These are phyloP conservation scores for Chaetoceros muelleri DNA, from an alignment of 108 stramenopile genomes.

Conservation along the genomic window DNA sequence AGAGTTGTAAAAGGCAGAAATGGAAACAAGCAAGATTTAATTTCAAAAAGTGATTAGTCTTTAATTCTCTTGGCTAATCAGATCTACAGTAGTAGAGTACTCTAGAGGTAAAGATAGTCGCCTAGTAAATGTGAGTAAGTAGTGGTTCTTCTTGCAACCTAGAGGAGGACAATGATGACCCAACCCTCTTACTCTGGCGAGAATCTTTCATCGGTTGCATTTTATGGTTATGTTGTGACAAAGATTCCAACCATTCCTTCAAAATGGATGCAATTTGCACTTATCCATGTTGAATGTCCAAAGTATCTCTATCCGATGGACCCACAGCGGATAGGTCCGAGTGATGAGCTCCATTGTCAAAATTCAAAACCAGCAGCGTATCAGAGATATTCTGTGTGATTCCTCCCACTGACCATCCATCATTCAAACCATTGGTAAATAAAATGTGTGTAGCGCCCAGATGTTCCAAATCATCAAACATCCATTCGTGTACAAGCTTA, in stretches of 20 bases:
- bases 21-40: no score
- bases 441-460: constrained; percentile 34
- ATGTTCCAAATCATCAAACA: constrained; percentile 41
- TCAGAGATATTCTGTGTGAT: constrained; percentile 28
- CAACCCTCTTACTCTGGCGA: no score
- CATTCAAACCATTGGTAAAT: constrained; percentile 61
- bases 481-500: constrained; percentile 32
- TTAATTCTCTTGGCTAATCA: no score
- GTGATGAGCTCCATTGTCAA: constrained; percentile 78
- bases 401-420: constrained; percentile 44
- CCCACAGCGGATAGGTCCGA: constrained; percentile 43
- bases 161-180: no score
- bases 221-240: no score
- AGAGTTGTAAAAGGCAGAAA: no score
- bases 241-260: constrained; percentile 43
- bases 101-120: no score
- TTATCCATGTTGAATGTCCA: constrained; percentile 52
- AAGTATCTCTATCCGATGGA: constrained; percentile 47
- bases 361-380: constrained; percentile 49
- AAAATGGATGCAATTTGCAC: constrained; percentile 33
- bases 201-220: no score
- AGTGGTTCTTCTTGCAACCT: no score
- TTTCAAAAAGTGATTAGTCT: no score
- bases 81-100: no score
- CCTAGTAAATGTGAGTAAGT: no score